A percentile compares a stretch with the other conserved stretches of the same genome.
Evolutionary conservation across 2,329 filamentous ascomycete species (phyloP).

Genomic region (Zelopaecilomyces penicillatus): DNA sequence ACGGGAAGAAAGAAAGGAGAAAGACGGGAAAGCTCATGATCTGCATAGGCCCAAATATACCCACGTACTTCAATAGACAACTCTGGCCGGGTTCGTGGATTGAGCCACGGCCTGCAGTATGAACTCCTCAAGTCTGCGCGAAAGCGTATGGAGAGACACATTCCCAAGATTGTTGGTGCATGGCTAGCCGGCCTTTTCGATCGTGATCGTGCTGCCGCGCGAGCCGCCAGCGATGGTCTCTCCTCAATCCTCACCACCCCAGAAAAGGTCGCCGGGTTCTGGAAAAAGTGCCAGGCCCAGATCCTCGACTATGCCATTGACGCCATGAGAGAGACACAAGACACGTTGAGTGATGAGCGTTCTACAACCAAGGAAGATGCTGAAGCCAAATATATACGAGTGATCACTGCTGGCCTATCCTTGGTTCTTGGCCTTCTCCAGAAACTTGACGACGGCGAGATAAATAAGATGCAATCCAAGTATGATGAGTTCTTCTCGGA

Average conservation of each 20-base stretch:
- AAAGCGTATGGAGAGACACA: constrained; percentile 73
- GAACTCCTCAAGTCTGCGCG: constrained; percentile 55
- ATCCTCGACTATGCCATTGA: constrained; percentile 77
- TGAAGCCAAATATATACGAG: constrained; percentile 74
- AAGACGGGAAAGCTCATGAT: neutral
- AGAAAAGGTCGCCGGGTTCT: constrained; percentile 70
- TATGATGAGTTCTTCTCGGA: constrained; percentile 61
- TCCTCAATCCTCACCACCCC: constrained; percentile 66
- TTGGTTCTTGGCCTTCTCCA: constrained; percentile 46
- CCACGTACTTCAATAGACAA: constrained; percentile 86
- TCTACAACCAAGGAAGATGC: constrained; percentile 78
- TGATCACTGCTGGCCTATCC: constrained; percentile 49
- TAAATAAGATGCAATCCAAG: constrained; percentile 49
- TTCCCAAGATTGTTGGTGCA: constrained; percentile 71
- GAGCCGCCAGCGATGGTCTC: constrained; percentile 70
- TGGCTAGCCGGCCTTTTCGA: constrained; percentile 91
- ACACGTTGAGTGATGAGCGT: constrained; percentile 82
- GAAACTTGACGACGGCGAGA: constrained; percentile 40
- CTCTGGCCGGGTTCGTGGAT: constrained; percentile 76
- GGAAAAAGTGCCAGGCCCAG: constrained; percentile 70
- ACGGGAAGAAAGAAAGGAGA: neutral
- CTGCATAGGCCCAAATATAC: constrained; percentile 66
- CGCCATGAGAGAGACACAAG: constrained; percentile 69
- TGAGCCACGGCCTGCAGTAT: constrained; percentile 67
- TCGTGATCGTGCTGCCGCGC: constrained; percentile 66